A percentile compares a stretch with the other conserved stretches of the same genome.
phyloP scores from a whole-genome alignment of 495 filamentous ascomycete species.

The Bryoglossum gracile region DNA sequence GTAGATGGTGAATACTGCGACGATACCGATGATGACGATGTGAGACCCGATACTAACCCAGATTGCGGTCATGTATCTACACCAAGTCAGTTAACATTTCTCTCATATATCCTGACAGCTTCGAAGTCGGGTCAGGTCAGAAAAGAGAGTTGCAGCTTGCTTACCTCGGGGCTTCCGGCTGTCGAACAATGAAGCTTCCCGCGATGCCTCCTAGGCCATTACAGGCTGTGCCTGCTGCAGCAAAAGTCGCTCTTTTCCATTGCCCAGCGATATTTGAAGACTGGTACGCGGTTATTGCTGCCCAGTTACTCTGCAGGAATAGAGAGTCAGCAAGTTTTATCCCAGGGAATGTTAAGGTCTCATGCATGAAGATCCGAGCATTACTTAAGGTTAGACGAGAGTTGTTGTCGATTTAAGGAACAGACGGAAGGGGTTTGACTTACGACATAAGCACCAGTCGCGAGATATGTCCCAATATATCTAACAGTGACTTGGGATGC shows the following conservation, averaged over 20 bases:
- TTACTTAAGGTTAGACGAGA: too few relatives aligned
- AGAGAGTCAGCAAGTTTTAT: too few relatives aligned
- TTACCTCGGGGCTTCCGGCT: constrained; percentile 47
- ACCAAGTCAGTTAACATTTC: too few relatives aligned
- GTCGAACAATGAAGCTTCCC: constrained; percentile 65
- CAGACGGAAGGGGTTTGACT: too few relatives aligned
- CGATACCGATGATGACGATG: constrained; percentile 56
- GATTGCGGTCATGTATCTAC: constrained; percentile 60
- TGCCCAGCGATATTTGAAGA: constrained; percentile 65
- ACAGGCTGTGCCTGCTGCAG: constrained; percentile 59
- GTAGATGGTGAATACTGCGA: constrained; percentile 51
- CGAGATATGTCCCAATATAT: constrained; percentile 67
- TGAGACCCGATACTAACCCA: constrained; percentile 71
- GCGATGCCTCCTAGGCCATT: constrained; percentile 73
- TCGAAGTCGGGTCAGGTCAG: constrained; percentile 26
- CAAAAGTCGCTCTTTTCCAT: constrained; percentile 70
- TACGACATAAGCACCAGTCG: constrained; percentile 75
- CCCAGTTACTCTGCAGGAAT: constrained; percentile 77
- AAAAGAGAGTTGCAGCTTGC: background rate
- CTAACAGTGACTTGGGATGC: constrained; percentile 58
- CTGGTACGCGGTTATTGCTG: constrained; percentile 66
- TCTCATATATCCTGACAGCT: too few relatives aligned
- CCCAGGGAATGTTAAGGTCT: too few relatives aligned
- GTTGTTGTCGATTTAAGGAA: too few relatives aligned
- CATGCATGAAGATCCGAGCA: too few relatives aligned